Evolutionary conservation across 2,329 filamentous ascomycete genomes (phyloP).

Genomic region (Colletotrichum godetiae): DNA sequence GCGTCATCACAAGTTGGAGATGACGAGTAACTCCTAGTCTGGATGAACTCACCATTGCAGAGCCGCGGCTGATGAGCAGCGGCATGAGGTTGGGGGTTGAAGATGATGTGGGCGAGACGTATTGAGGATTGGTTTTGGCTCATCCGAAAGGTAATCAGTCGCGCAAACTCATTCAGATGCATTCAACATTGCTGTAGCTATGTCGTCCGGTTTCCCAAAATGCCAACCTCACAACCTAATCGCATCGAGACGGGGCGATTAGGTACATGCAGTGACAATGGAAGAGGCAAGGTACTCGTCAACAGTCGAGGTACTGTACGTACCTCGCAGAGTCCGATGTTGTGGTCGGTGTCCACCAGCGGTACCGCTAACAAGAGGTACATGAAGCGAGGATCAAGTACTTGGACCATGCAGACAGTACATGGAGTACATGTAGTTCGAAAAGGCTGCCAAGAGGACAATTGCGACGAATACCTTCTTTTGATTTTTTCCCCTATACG

Average conservation of each 20-base stretch:
- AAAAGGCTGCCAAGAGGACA: neutral
- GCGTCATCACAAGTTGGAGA: neutral
- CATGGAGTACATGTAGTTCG: slow-evolving; percentile 15
- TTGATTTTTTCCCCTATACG: neutral
- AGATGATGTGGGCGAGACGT: neutral
- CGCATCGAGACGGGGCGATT: neutral
- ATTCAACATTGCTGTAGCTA: neutral
- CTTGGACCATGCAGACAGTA: slow-evolving; percentile 21
- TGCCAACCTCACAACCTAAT: neutral
- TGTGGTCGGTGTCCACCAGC: slow-evolving; percentile 29
- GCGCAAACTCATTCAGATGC: neutral
- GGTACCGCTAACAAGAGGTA: slow-evolving; percentile 32
- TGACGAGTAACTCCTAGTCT: neutral
- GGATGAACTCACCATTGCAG: neutral
- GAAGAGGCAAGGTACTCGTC: neutral
- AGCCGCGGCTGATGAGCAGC: neutral
- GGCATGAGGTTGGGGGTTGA: neutral
- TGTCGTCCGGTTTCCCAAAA: neutral
- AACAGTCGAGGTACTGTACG: slow-evolving; percentile 26
- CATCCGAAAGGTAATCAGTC: neutral
- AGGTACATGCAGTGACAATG: slow-evolving; percentile 5
- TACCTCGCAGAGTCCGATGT: slow-evolving; percentile 28
- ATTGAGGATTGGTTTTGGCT: neutral
- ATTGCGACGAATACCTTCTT: neutral
- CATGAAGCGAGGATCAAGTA: slow-evolving; percentile 25